Conservation (phyloP, 306 rosid species). For the Cicer pinnatifidum region DNA sequence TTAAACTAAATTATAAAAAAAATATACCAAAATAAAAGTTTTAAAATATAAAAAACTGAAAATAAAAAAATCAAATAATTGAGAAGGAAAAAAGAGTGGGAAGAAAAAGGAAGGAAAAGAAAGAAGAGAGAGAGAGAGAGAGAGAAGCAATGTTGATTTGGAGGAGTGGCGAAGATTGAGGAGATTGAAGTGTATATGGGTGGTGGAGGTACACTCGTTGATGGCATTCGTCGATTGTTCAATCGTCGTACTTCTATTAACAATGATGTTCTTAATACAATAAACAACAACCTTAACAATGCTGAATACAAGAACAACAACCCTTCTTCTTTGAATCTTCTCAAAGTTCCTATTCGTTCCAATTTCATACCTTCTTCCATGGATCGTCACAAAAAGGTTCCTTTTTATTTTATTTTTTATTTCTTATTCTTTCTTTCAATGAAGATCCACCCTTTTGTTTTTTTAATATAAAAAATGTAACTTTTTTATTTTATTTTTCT, state of each 20-base stretch:
- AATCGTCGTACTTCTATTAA: conserved; percentile 41
- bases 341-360: conserved; percentile 39
- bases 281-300: neutral
- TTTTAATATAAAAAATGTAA: neutral
- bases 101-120: neutral
- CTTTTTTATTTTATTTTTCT: neutral
- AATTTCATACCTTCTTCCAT: conserved; percentile 38
- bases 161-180: conserved; percentile 49
- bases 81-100: neutral
- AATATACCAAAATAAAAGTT: too few relatives aligned
- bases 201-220: conserved; percentile 48
- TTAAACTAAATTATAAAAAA: too few relatives aligned
- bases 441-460: conserved; percentile 9
- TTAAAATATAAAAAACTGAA: neutral
- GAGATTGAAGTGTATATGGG: conserved; percentile 40
- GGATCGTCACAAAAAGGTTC: conserved; percentile 53
- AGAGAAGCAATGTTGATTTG: conserved; percentile 37
- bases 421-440: neutral
- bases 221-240: conserved; percentile 47
- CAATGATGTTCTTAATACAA: neutral
- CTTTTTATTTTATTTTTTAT: neutral
- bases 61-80: neutral
- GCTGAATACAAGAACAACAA: conserved; percentile 5
- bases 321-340: conserved; percentile 39
- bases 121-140: neutral